Evolutionary conservation across 495 filamentous ascomycete species (phyloP).

Genomic region (Podospora anserina): DNA sequence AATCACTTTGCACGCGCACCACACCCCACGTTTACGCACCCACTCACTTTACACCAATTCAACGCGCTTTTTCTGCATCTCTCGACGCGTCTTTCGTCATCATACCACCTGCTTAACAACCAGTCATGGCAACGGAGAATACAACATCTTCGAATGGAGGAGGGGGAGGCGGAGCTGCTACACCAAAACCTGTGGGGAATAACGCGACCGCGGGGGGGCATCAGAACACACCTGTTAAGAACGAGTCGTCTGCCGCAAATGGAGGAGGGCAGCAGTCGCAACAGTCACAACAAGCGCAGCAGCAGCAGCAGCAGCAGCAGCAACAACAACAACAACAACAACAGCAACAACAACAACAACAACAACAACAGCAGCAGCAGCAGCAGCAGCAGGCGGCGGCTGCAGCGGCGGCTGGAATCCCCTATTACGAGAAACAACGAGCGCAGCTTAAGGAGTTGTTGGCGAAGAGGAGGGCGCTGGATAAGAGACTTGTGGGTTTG

Average conservation of each 20-base stretch:
- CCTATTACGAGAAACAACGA: constrained; percentile 52
- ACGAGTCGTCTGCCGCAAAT: background rate
- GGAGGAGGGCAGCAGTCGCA: background rate
- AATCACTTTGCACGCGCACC: too few relatives aligned
- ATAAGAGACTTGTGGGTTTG: constrained; percentile 44
- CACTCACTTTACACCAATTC: too few relatives aligned
- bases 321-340: constrained; percentile 44
- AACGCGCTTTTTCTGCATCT: background rate
- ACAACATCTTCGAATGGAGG: background rate
- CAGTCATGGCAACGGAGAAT: background rate
- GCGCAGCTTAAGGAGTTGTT: constrained; percentile 50
- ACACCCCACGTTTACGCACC: too few relatives aligned
- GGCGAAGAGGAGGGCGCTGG: constrained; percentile 39
- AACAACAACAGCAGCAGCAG: constrained; percentile 44
- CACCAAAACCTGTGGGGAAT: background rate
- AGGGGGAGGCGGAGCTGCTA: background rate
- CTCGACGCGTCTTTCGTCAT: background rate
- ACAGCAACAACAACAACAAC: constrained; percentile 35
- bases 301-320: constrained; percentile 19
- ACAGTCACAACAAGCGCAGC: constrained; percentile 7
- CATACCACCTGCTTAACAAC: background rate
- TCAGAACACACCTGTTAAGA: background rate
- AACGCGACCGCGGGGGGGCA: background rate
- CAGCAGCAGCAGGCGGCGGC: background rate
- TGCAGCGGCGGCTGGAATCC: constrained; percentile 37